A percentile compares a stretch with the other conserved stretches of the same genome.
These are phyloP conservation scores for Oryza glumipatula DNA, from an alignment of 176 grass and related monocot species.

Conservation along the genomic window DNA sequence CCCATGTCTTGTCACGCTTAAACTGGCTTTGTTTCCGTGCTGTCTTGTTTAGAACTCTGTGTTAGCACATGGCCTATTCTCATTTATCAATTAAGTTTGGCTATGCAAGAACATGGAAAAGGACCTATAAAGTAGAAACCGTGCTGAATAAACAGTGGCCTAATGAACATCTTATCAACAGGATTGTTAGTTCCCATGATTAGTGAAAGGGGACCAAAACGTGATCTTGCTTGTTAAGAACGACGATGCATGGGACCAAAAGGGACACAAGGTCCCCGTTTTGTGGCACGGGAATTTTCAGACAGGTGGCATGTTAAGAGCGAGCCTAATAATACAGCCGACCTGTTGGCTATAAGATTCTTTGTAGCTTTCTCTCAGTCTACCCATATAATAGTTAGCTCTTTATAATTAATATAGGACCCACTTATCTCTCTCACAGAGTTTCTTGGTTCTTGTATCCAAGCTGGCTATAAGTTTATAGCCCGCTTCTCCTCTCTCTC, in stretches of 20 bases:
- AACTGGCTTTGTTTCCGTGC: neutral
- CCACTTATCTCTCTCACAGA: no score
- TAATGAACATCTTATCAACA: slow-evolving; percentile 12
- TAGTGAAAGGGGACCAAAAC: neutral
- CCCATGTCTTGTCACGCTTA: slow-evolving; percentile 24
- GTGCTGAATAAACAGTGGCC: neutral
- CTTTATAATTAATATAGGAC: no score
- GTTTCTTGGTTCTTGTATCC: no score
- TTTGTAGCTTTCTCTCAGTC: no score
- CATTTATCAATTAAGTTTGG: neutral
- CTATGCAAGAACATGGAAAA: neutral
- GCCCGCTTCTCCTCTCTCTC: no score
- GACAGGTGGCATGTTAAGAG: no score
- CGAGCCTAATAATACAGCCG: no score
- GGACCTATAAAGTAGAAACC: neutral
- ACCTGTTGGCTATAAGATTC: no score
- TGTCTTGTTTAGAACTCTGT: neutral
- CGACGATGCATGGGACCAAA: neutral
- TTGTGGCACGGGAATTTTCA: neutral
- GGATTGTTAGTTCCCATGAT: neutral
- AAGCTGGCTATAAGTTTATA: no score
- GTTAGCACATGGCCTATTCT: slow-evolving; percentile 11
- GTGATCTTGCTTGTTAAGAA: neutral
- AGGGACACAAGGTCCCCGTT: neutral
- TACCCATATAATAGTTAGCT: no score